phyloP scores from a whole-genome alignment of 1,284 basidiomycete species.

The Ustilago loliicola region DNA sequence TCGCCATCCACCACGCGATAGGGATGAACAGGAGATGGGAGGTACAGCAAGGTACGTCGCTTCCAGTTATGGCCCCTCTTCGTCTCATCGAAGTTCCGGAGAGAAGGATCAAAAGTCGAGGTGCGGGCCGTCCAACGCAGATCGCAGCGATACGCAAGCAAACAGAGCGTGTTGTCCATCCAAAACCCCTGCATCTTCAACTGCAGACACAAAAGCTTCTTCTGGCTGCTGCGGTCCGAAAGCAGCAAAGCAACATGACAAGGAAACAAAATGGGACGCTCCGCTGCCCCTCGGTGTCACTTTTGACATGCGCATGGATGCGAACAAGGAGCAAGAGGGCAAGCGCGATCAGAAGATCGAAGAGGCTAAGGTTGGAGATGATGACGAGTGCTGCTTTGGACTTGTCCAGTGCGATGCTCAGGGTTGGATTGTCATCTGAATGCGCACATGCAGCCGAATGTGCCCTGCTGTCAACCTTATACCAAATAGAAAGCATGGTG shows the following conservation, averaged over 20 bases:
- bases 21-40: not conserved
- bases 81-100: not conserved
- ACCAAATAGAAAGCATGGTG: too few relatives aligned
- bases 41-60: not conserved
- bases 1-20: not conserved
- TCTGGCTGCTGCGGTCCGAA: not conserved
- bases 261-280: not conserved
- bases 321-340: not conserved
- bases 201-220: not conserved
- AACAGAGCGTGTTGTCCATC: not conserved
- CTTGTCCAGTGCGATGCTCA: constrained; percentile 44
- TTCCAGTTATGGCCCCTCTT: not conserved
- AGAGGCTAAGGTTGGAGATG: too few relatives aligned
- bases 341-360: too few relatives aligned
- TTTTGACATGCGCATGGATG: constrained; percentile 23
- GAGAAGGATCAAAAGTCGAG: not conserved
- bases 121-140: not conserved
- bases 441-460: too few relatives aligned
- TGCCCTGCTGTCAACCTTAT: too few relatives aligned
- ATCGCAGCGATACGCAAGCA: not conserved
- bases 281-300: constrained; percentile 5
- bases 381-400: constrained; percentile 50
- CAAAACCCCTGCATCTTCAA: not conserved
- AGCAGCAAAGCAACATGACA: not conserved
- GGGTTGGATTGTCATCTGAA: constrained; percentile 41